Base-by-base conservation (phyloP, 768 basidiomycete species). In the Trametes coccinea region DNA sequence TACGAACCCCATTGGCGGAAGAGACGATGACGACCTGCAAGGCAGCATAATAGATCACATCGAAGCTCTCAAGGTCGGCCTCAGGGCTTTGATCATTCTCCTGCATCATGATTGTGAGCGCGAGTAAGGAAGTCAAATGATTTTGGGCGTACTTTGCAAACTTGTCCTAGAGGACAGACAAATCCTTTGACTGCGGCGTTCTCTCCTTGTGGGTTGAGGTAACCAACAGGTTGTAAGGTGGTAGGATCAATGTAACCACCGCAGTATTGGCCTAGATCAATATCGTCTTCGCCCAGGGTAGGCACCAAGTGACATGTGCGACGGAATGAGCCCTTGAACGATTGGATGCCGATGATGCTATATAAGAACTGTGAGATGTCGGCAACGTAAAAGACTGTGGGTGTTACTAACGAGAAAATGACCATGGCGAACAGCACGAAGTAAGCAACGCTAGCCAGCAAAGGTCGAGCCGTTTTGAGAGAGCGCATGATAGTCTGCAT, bases 281-380 rank as follows among this genome's bases (percentile, higher is more conserved):
- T 79, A 11, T 76, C 74, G 9, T 64, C 67, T 69, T 86, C 86
- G 0, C 87, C 89, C 2, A 82, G 75, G 2, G 78, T 80, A 3
- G 87, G 79, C 16, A 72, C 66, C 43, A 91, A 76, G 49, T 80
- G 76, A 67, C 90, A 92, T 1, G 79, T 80, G 7, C 90, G 82
- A 16, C 87, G 79, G 44, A 91, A 78, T 1, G 93, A 95, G 0
- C 93, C 94, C 59, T 88, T 86, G 79, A 99, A 99, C 0, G 92
- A 85, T 67, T 98, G 93, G 1, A 97, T 84, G n/a, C 96, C 95
- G 59, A 97, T 90, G 69, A 98, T 90, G 3, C 92, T 91, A 63
- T 2, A 34, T 2, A 30, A 10, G 3, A 22, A 5, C 4, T 3
- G 14, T 17, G 11, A 37, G 41, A 50, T 43, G 22, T 30, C 22